Evolutionary conservation across 2,329 filamentous ascomycete species (phyloP), one percentile per base, ranked within the genome.

Genomic region (Talaromyces amestolkiae): DNA sequence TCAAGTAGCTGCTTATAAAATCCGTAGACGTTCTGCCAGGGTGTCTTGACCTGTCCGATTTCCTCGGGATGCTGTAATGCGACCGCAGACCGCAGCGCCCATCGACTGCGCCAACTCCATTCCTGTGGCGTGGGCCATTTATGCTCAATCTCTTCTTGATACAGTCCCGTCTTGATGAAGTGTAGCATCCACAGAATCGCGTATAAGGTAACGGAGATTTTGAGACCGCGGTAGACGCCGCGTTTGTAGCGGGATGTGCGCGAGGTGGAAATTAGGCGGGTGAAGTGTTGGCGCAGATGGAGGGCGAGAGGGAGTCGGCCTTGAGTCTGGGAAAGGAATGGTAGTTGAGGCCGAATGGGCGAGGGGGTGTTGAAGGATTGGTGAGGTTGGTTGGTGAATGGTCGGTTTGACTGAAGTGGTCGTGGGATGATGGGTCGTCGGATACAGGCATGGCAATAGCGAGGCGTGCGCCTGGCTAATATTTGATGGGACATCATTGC

Each of bases 51-150:
- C 61, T 80, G 78, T 24, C 83, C 82, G 31, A 80, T 82, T n/a
- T 85, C 80, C 11, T 86, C 83, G 15, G 84, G 82, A 51, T 87
- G 82, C 68, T 86, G 84, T 60, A 85, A 83, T 63, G 84, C 85
- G 70, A 84, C 82, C 3, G 90, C 90, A 60, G 86, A 84, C 47
- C 92, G 85, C 68, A 91, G 83, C 45, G 84, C 82, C 78, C 90
- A 86, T 27, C 92, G 84, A 54, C 90, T 91, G 69, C 87, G 79
- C 76, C 88, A 90, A 0, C 81, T 81, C 92, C 93, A 97, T 75
- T 96, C 93, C 31, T 86, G 85, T 1, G 94, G 93, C 1, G 92
- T 93, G 0, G 93, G 93, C 74, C 89, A 91, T 61, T 85, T 82
- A 58, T 89, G 85, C 79, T 97, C 93, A 53, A 91, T 82, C 67